Evolutionary conservation across 148 eudicot genomes (phyloP).

Genomic region (Chenopodium album): DNA sequence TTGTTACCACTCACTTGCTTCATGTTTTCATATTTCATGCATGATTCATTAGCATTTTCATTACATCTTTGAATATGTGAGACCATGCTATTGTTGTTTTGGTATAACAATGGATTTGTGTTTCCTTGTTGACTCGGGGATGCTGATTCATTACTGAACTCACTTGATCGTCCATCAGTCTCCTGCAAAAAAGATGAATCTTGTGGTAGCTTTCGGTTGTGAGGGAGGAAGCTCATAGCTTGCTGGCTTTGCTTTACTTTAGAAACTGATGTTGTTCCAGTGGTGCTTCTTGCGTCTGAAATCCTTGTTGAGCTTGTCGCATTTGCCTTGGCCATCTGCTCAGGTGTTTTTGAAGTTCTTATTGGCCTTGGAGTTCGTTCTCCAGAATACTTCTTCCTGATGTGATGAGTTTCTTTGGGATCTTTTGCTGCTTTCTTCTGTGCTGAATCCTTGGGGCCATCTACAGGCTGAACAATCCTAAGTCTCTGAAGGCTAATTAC

Average conservation of each 20-base stretch:
- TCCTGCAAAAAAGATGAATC: slow-evolving; percentile 32
- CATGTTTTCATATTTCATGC: slow-evolving; percentile 26
- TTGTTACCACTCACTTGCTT: slow-evolving; percentile 20
- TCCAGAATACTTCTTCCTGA: slow-evolving; percentile 28
- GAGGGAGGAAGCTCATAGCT: slow-evolving; percentile 34
- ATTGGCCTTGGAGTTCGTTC: slow-evolving; percentile 32
- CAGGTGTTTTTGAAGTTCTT: slow-evolving; percentile 31
- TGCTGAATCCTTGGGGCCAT: slow-evolving; percentile 15
- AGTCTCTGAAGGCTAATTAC: slow-evolving; percentile 29
- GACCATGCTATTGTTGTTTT: slow-evolving; percentile 40
- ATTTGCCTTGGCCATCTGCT: slow-evolving; percentile 28
- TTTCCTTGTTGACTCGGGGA: slow-evolving; percentile 35
- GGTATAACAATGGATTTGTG: slow-evolving; percentile 34
- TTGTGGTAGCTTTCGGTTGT: slow-evolving; percentile 25
- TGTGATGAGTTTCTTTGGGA: slow-evolving; percentile 24
- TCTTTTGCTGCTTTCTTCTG: slow-evolving; percentile 34
- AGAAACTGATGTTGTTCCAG: slow-evolving; percentile 31
- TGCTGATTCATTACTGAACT: slow-evolving; percentile 32
- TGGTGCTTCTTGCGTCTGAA: slow-evolving; percentile 29
- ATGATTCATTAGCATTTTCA: slow-evolving; percentile 28
- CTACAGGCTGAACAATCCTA: slow-evolving; percentile 26
- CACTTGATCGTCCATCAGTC: slow-evolving; percentile 33
- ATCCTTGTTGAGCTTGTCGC: slow-evolving; percentile 28
- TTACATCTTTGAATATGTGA: slow-evolving; percentile 41
- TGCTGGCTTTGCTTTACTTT: slow-evolving; percentile 32